A percentile compares a stretch with the other conserved stretches of the same genome.
These are phyloP conservation scores for Brasenia schreberi DNA, from an alignment of 164 flowering plant species.

Conservation along the genomic window DNA sequence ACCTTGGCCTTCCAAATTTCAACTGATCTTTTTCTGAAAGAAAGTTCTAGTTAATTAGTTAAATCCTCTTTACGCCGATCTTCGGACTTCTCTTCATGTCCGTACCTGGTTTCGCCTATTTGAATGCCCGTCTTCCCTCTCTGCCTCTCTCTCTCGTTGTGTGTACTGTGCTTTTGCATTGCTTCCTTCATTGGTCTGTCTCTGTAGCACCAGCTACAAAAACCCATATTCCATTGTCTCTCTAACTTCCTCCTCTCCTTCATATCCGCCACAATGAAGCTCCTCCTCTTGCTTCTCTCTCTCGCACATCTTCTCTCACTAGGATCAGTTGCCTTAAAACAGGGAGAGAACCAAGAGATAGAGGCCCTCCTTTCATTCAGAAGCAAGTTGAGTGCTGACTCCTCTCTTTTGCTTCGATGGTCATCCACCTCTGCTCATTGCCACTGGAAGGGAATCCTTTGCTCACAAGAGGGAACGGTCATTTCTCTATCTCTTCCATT, in stretches of 20 bases:
- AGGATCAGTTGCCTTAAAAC: not conserved
- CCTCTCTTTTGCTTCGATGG: slow-evolving; percentile 18
- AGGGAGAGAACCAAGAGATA: not conserved
- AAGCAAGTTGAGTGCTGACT: not conserved
- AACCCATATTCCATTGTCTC: not conserved
- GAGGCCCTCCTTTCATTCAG: not conserved
- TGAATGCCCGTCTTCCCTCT: not conserved
- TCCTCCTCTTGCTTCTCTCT: not conserved
- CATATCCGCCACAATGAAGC: not conserved
- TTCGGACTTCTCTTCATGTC: not conserved
- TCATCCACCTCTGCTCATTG: slow-evolving; percentile 24
- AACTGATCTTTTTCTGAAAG: not conserved
- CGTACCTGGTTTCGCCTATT: not conserved
- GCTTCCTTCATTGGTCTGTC: not conserved
- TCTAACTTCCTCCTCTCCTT: not conserved
- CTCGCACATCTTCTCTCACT: not conserved
- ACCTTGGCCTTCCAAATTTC: not conserved
- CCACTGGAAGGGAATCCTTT: slow-evolving; percentile 47
- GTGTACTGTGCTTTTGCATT: not conserved
- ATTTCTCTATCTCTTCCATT: slow-evolving; percentile 28
- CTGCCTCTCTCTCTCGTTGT: not conserved
- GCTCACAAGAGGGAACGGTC: slow-evolving; percentile 27
- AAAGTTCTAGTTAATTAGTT: not conserved
- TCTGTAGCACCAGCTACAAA: not conserved
- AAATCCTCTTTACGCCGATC: not conserved